Conservation (phyloP, 2,329 filamentous ascomycete species). For the Trichoderma sp. region DNA sequence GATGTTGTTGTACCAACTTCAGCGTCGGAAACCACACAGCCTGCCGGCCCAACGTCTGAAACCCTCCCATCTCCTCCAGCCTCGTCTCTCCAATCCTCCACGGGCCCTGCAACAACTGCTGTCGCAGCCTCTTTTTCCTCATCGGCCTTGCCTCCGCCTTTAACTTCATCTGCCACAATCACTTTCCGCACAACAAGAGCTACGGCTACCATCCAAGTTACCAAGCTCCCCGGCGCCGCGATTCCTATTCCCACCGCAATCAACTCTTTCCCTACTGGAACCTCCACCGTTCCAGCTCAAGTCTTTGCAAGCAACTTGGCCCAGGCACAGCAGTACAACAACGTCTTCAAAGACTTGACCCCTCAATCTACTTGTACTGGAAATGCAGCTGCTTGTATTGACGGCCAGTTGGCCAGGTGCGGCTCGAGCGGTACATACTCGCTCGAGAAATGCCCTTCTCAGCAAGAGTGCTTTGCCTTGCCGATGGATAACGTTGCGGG, state of each 20-base stretch:
- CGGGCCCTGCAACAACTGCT: background rate
- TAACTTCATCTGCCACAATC: background rate
- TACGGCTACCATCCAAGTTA: slow-evolving; percentile 35
- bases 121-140: background rate
- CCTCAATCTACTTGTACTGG: slow-evolving; percentile 49
- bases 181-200: slow-evolving; percentile 27
- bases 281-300: slow-evolving; percentile 45
- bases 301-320: slow-evolving; percentile 50
- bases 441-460: slow-evolving; percentile 40
- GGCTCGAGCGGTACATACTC: slow-evolving; percentile 43
- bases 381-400: slow-evolving; percentile 55
- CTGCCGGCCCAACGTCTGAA: background rate
- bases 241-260: slow-evolving; percentile 50
- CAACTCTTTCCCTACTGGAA: slow-evolving; percentile 39
- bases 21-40: background rate
- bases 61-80: background rate
- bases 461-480: slow-evolving; percentile 53
- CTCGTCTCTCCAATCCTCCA: background rate
- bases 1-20: background rate
- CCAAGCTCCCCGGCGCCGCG: slow-evolving; percentile 40
- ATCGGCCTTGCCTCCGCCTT: background rate
- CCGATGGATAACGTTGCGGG: slow-evolving; percentile 53
- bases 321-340: slow-evolving; percentile 49
- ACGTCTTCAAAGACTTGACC: slow-evolving; percentile 47
- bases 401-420: slow-evolving; percentile 53